Percentiles rank a stretch among this genome's conserved stretches.
These are phyloP conservation scores for Fusarium temperatum DNA, from an alignment of 2,329 filamentous ascomycete genomes.

Conservation along the genomic window DNA sequence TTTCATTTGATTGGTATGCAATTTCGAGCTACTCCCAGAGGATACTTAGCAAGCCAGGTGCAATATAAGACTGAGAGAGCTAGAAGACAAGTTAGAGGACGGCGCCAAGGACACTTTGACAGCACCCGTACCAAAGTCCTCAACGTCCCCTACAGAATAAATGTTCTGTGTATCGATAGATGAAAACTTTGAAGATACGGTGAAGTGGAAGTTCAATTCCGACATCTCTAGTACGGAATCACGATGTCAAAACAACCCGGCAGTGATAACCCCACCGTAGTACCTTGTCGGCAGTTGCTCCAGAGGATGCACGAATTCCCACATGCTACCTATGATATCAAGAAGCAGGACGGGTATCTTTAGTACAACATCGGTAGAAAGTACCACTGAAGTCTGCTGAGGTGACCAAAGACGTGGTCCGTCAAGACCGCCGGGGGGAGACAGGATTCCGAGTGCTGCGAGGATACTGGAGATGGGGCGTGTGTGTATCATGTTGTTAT, in stretches of 20 bases:
- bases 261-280: too few species aligned
- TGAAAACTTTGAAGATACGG: too few species aligned
- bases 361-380: rapidly evolving
- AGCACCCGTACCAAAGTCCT: neutral
- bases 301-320: rapidly evolving
- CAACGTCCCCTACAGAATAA: rapidly evolving
- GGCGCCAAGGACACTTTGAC: too few species aligned
- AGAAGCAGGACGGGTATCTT: rapidly evolving
- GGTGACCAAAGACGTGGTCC: too few species aligned
- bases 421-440: rapidly evolving
- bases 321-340: rapidly evolving
- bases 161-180: rapidly evolving
- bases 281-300: neutral
- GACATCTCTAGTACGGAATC: neutral
- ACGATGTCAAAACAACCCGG: neutral
- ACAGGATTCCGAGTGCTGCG: rapidly evolving
- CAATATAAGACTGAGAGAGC: rapidly evolving
- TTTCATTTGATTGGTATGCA: too few species aligned
- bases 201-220: neutral
- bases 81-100: too few species aligned
- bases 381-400: rapidly evolving
- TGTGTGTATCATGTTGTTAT: rapidly evolving
- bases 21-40: neutral
- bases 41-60: rapidly evolving
- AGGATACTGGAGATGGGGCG: rapidly evolving